Base-by-base conservation (phyloP, 1,284 basidiomycete species). In the Leccinum pachyderme region DNA sequence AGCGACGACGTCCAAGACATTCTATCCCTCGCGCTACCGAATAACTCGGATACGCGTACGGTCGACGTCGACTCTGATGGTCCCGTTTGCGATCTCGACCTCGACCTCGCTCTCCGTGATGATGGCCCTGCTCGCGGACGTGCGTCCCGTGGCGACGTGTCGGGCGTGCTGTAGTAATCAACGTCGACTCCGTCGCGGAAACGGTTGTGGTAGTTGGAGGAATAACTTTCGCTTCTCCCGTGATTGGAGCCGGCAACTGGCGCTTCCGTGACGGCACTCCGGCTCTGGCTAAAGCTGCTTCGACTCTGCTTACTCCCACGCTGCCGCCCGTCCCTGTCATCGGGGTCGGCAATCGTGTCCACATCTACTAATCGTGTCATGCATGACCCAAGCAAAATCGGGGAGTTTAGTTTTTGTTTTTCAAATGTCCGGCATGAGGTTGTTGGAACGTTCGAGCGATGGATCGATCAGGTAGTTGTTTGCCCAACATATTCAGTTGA, bases 141-240 rank as follows among this genome's bases (percentile, higher is more conserved):
- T 15, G 51, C 18, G 25, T 58, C 55, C 54, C 44, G 51, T 3
- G 65, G 59, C 5, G 67, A 67, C n/a, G 55, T 51, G 22, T 60
- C 47, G 5, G 65, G 65, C 15, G 67, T 68, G 49, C 59, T 57
- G 28, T 71, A 68, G 49, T 56, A n/a, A 18, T 71, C 66, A 48
- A 35, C 39, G 39, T 41, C 8, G 37, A 39, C 37, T 39, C 12
- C 39, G 47, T 52, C 51, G 33, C 25, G 37, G 43, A 54, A 48
- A 35, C 51, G 37, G 25, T 56, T 18, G 37, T 22, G 18, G 35
- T 37, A 11, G 9, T 37, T 9, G n/a, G 9, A 9, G 39, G 39
- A 41, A 11, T 11, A 41, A 41, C 4, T 22, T 12, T 41, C 39
- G 22, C 39, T 41, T 11, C 39, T 12, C 18, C 39, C 39, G 18